Evolutionary conservation across 202 grass and related monocot species (phyloP).

Genomic region (Zoysia matrella): DNA sequence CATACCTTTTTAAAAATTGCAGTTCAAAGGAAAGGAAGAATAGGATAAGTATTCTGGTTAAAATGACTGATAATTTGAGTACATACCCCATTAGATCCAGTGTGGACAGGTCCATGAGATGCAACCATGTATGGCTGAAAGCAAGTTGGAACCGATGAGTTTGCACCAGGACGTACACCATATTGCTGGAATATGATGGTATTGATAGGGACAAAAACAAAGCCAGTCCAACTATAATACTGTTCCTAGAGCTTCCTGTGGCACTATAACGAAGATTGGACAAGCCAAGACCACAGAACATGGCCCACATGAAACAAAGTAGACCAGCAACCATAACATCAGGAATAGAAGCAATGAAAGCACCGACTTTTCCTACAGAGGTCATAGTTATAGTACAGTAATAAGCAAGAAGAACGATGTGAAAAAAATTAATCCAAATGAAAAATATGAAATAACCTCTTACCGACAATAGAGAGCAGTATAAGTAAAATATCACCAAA

Average conservation of each 20-base stretch:
- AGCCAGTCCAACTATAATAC: constrained; percentile 85
- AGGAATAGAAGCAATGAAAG: constrained; percentile 90
- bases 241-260: constrained; percentile 94
- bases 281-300: constrained; percentile 89
- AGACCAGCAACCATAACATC: constrained; percentile 96
- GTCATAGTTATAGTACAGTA: constrained; percentile 25
- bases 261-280: constrained; percentile 96
- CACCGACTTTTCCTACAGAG: constrained; percentile 85
- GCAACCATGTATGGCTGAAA: constrained; percentile 87
- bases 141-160: constrained; percentile 76
- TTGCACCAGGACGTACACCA: constrained; percentile 59
- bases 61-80: constrained; percentile 32
- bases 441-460: constrained; percentile 29
- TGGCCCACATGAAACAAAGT: constrained; percentile 97
- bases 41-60: not conserved
- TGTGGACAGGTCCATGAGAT: constrained; percentile 89
- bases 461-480: constrained; percentile 85
- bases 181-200: constrained; percentile 95
- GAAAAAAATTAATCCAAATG: not conserved
- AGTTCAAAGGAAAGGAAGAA: constrained; percentile 3
- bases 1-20: not conserved
- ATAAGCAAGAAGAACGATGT: constrained; percentile 29
- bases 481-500: constrained; percentile 88
- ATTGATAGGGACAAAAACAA: constrained; percentile 92
- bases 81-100: constrained; percentile 76